phyloP scores from a whole-genome alignment of 805 yeast species.

The Ogataea pilisensis region DNA sequence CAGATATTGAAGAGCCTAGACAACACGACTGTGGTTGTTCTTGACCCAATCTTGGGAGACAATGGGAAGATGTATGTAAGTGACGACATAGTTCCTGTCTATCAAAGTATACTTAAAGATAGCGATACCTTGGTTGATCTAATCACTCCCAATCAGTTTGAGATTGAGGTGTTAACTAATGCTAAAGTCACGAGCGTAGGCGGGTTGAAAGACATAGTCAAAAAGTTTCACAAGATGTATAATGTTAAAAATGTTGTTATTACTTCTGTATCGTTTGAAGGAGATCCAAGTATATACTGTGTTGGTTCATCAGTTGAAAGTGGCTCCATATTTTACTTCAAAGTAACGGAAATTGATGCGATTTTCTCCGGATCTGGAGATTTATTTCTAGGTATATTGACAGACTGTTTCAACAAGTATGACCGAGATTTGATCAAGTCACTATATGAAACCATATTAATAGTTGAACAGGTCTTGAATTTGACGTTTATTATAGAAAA shows the following conservation, averaged over 20 bases:
- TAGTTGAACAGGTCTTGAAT: conserved; percentile 39
- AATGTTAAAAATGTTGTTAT: conserved; percentile 50
- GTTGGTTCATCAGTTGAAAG: conserved; percentile 36
- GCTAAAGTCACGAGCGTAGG: conserved; percentile 35
- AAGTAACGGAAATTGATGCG: conserved; percentile 50
- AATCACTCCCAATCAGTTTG: conserved; percentile 74
- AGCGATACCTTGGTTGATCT: conserved; percentile 39
- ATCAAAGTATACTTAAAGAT: conserved; percentile 41
- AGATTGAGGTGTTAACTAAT: conserved; percentile 57
- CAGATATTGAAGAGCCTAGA: conserved; percentile 24
- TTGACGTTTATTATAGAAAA: conserved; percentile 32
- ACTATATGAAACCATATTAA: conserved; percentile 36
- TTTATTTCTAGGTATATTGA: conserved; percentile 57
- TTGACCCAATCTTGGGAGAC: conserved; percentile 94
- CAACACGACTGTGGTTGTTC: conserved; percentile 47
- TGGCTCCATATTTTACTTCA: conserved; percentile 29
- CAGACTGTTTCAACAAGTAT: conserved; percentile 42
- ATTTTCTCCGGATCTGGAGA: conserved; percentile 75
- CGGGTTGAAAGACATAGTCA: conserved; percentile 37
- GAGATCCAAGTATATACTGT: conserved; percentile 29
- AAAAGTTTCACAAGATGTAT: conserved; percentile 39
- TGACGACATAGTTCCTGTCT: conserved; percentile 48
- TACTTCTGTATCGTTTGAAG: conserved; percentile 45
- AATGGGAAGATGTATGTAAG: conserved; percentile 78
- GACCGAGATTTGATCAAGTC: conserved; percentile 28